These are phyloP conservation scores for Meira nashicola DNA, from an alignment of 1,284 basidiomycete genomes.

Conservation along the genomic window DNA sequence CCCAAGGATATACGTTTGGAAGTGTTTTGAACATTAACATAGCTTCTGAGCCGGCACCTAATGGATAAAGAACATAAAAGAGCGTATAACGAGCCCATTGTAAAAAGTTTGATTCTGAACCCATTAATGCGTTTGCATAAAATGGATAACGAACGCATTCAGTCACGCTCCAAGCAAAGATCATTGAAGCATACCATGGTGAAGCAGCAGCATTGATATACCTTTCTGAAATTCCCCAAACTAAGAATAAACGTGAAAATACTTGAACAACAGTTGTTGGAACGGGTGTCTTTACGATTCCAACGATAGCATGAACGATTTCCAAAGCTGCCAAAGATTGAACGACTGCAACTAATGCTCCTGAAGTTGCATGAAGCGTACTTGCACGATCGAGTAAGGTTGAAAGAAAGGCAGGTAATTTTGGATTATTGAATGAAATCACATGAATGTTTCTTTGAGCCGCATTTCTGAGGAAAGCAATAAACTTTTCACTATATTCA, in stretches of 20 bases:
- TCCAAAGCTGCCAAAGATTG: slow-evolving; percentile 44
- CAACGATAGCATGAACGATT: slow-evolving; percentile 67
- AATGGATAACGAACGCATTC: slow-evolving; percentile 89
- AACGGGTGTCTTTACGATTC: slow-evolving; percentile 79
- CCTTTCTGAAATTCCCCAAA: slow-evolving; percentile 63
- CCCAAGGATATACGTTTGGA: slow-evolving; percentile 54
- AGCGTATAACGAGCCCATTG: slow-evolving; percentile 66
- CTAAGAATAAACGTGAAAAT: slow-evolving; percentile 73
- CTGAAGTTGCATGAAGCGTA: slow-evolving; percentile 32
- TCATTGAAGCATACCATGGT: slow-evolving; percentile 83
- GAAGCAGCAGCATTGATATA: slow-evolving; percentile 55
- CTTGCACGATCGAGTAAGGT: slow-evolving; percentile 31
- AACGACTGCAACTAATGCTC: slow-evolving; percentile 33
- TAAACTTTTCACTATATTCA: slow-evolving; percentile 19
- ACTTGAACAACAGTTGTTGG: slow-evolving; percentile 81
- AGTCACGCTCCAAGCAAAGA: slow-evolving; percentile 86
- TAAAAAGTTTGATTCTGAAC: slow-evolving; percentile 27
- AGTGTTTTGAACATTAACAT: slow-evolving; percentile 75
- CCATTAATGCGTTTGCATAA: slow-evolving; percentile 68
- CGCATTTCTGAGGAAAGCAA: slow-evolving; percentile 24
- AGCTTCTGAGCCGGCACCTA: slow-evolving; percentile 86
- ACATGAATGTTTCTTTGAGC: too few species aligned
- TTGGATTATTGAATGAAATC: slow-evolving; percentile 17
- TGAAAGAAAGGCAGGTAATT: slow-evolving; percentile 26
- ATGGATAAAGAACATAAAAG: slow-evolving; percentile 85